Base-by-base conservation (phyloP, 371 early-diverging fungal genomes). In the Neoconidiobolus thromboides region DNA sequence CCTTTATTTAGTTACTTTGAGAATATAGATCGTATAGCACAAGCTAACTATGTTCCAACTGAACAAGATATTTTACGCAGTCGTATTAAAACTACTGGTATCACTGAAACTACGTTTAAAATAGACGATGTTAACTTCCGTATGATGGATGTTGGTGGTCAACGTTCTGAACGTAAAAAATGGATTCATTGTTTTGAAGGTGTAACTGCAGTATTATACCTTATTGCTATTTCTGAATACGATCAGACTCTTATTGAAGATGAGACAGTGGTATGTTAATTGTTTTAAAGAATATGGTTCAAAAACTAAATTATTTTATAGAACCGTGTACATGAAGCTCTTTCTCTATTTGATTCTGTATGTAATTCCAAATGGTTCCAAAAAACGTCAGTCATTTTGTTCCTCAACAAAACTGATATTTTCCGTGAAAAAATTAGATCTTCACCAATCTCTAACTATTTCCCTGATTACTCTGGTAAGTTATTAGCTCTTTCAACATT, bases 131-230 rank as follows among this genome's bases (percentile, higher is more conserved):
- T 89, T 46, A 87, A 85, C 0, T 88, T 85, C 63, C 55, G 77
- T 44, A 88, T 93, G 90, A 81, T 91, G 70, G 94, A 93, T 70
- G 94, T 93, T 37, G 93, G 93, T 43, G 93, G 93, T 12, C 93
- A 93, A 73, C 71, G 90, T 26, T 82, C 85, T 38, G 91, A 90
- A 63, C 80, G 96, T 60, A 93, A 91, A 63, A 92, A 92, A 67
- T 94, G 96, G 96, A 79, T 89, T 48, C 93, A 91, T 55, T 93
- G 91, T 60, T 86, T 93, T 68, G 94, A 93, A 65, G 87, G 87
- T 60, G 95, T 96, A 6, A 94, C 93, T 5, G 87, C 94, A 0
- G 81, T 96, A 46, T 71, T 96, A 6, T 96, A 93, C 69, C 68
- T 91, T 60, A 94, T 91, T 4, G 93, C 94, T n/a, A 86, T 94